These are phyloP conservation scores for Pseudocercospora musae DNA, from an alignment of 2,329 filamentous ascomycete species.

Conservation along the genomic window DNA sequence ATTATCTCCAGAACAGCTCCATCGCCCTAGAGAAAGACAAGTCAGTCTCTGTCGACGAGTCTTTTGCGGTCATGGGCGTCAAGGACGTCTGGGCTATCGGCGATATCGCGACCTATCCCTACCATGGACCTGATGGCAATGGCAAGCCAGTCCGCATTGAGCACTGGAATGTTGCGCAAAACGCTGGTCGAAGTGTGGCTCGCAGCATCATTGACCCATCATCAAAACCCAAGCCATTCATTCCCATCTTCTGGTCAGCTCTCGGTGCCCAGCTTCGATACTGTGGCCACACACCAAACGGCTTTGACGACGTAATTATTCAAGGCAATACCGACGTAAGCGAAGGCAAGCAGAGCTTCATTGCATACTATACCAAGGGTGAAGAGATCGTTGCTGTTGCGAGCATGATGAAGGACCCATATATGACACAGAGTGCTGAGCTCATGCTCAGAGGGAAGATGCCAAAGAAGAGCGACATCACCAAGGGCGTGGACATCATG, in stretches of 20 bases:
- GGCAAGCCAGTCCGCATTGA: slow-evolving; percentile 78
- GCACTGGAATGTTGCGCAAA: slow-evolving; percentile 98
- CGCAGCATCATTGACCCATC: slow-evolving; percentile 68
- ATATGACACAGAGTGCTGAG: slow-evolving; percentile 77
- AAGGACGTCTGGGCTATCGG: slow-evolving; percentile 88
- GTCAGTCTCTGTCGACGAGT: slow-evolving; percentile 76
- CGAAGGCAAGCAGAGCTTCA: slow-evolving; percentile 67
- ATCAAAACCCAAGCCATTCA: slow-evolving; percentile 66
- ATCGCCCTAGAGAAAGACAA: slow-evolving; percentile 76
- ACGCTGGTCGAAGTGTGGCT: slow-evolving; percentile 78
- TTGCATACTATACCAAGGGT: slow-evolving; percentile 82
- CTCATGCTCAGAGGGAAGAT: slow-evolving; percentile 81
- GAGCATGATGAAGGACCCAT: slow-evolving; percentile 85
- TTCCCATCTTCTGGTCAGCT: slow-evolving; percentile 96
- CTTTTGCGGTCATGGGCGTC: slow-evolving; percentile 71
- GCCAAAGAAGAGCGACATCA: slow-evolving; percentile 74
- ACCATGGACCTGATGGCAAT: slow-evolving; percentile 80
- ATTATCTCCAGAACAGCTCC: slow-evolving; percentile 72
- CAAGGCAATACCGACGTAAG: slow-evolving; percentile 67
- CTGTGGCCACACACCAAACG: slow-evolving; percentile 78
- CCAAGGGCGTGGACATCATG: slow-evolving; percentile 55
- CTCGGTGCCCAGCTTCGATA: slow-evolving; percentile 86
- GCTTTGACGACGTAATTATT: slow-evolving; percentile 82
- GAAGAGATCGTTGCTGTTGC: slow-evolving; percentile 87
- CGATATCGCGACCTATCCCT: slow-evolving; percentile 93